A percentile compares a stretch with the other conserved stretches of the same genome.
Evolutionary conservation across 192 early-diverging fungal species (phyloP).

Genomic region (Umbelopsis vinacea): DNA sequence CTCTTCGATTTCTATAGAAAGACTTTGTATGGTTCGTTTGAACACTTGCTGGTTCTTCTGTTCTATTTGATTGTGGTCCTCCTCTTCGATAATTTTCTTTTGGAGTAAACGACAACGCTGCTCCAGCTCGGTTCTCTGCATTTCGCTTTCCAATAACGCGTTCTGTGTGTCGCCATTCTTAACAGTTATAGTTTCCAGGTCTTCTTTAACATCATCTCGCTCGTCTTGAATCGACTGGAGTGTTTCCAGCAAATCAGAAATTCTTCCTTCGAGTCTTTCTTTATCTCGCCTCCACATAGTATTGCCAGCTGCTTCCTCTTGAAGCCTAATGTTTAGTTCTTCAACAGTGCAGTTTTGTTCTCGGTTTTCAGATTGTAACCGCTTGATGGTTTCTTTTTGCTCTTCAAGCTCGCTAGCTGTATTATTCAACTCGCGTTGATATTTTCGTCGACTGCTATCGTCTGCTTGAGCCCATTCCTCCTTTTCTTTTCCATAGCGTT

Average conservation of each 20-base stretch:
- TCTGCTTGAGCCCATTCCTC: background rate
- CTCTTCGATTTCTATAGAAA: background rate
- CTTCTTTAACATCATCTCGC: background rate
- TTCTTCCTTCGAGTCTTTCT: background rate
- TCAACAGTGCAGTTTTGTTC: background rate
- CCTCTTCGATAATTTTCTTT: background rate
- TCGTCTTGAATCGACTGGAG: background rate
- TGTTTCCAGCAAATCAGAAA: background rate
- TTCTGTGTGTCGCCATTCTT: background rate
- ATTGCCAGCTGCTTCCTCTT: background rate
- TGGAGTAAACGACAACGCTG: slow-evolving; percentile 9
- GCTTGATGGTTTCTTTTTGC: background rate
- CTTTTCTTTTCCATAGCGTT: background rate
- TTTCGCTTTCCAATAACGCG: slow-evolving; percentile 9
- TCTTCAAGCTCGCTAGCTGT: background rate
- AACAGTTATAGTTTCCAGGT: background rate
- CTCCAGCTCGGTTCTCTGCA: background rate
- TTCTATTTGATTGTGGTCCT: background rate
- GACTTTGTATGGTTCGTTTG: background rate
- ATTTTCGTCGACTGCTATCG: background rate
- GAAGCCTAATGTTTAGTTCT: background rate
- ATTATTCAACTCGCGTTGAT: slow-evolving; percentile 1
- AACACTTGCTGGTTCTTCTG: background rate
- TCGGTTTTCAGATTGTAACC: background rate
- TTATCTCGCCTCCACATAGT: background rate